A percentile compares a stretch with the other conserved stretches of the same genome.
Conservation (phyloP, 768 basidiomycete genomes). For the Daedalea quercina region DNA sequence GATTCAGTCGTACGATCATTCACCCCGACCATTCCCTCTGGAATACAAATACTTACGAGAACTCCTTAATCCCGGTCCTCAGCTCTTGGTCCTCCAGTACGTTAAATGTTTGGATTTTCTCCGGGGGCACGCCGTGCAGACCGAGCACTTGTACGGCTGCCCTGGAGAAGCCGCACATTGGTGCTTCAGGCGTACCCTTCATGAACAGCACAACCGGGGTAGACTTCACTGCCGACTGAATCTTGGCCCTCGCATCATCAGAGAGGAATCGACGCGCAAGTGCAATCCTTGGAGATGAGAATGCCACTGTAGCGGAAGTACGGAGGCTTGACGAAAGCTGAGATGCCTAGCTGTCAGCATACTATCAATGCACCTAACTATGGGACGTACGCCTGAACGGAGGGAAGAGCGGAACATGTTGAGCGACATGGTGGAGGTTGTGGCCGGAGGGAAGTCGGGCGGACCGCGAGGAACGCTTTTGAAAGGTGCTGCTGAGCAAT, state of each 20-base stretch:
- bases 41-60: slow-evolving; percentile 67
- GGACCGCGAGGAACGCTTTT: background rate
- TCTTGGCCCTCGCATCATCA: slow-evolving; percentile 51
- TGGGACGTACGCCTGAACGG: slow-evolving; percentile 34
- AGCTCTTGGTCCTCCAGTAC: slow-evolving; percentile 84
- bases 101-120: slow-evolving; percentile 87
- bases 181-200: slow-evolving; percentile 87
- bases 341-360: background rate
- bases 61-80: slow-evolving; percentile 87
- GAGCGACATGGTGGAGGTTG: background rate
- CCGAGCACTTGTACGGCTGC: slow-evolving; percentile 90
- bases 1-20: background rate
- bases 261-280: slow-evolving; percentile 46
- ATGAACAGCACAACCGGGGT: slow-evolving; percentile 93
- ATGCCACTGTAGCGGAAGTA: slow-evolving; percentile 9
- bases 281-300: slow-evolving; percentile 17
- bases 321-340: slow-evolving; percentile 1
- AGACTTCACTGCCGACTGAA: slow-evolving; percentile 67
- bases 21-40: background rate
- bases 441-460: slow-evolving; percentile 10
- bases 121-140: slow-evolving; percentile 67
- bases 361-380: background rate
- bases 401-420: slow-evolving; percentile 41
- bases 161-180: slow-evolving; percentile 94
- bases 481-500: slow-evolving; percentile 7